Conservation (phyloP, 306 rosid genomes). For the Casuarina cunninghamiana region DNA sequence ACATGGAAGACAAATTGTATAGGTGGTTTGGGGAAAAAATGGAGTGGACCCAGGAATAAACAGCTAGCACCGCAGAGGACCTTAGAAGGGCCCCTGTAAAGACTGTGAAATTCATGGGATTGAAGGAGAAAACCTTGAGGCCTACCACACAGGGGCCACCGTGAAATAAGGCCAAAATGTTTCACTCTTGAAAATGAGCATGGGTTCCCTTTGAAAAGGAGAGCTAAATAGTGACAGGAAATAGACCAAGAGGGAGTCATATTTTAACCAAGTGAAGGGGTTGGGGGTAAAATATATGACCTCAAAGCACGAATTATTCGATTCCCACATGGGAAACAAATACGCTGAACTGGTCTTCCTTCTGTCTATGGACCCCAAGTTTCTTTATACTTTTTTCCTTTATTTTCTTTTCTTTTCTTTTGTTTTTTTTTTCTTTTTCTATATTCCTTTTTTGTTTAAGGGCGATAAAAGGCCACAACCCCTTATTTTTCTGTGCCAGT, state of each 20-base stretch:
- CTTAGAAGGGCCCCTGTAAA: conserved; percentile 1
- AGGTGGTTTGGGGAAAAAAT: conserved; percentile 10
- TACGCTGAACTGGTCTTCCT: conserved; percentile 49
- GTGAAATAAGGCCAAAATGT: conserved; percentile 19
- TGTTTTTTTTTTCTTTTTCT: conserved; percentile 12
- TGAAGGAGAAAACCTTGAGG: conserved; percentile 10
- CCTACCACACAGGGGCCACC: conserved; percentile 30
- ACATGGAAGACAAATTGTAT: background rate
- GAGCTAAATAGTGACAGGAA: conserved; percentile 1
- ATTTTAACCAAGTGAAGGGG: background rate
- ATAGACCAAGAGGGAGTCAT: conserved; percentile 25
- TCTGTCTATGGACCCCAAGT: conserved; percentile 43
- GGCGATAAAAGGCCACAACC: conserved; percentile 38
- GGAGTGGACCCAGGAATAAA: conserved; percentile 31
- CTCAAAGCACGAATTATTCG: conserved; percentile 31
- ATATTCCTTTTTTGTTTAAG: conserved; percentile 23
- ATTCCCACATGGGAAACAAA: conserved; percentile 72
- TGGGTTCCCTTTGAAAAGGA: background rate
- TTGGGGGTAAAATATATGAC: background rate
- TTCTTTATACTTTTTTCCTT: conserved; percentile 35
- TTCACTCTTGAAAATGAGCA: background rate
- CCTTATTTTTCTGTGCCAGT: conserved; percentile 33
- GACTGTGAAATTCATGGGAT: conserved; percentile 35
- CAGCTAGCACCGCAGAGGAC: background rate
- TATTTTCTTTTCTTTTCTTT: conserved; percentile 1